A percentile compares a stretch with the other conserved stretches of the same genome.
Evolutionary conservation across 108 stramenopile genomes (phyloP).

Genomic region (Discostella stelligeroides): DNA sequence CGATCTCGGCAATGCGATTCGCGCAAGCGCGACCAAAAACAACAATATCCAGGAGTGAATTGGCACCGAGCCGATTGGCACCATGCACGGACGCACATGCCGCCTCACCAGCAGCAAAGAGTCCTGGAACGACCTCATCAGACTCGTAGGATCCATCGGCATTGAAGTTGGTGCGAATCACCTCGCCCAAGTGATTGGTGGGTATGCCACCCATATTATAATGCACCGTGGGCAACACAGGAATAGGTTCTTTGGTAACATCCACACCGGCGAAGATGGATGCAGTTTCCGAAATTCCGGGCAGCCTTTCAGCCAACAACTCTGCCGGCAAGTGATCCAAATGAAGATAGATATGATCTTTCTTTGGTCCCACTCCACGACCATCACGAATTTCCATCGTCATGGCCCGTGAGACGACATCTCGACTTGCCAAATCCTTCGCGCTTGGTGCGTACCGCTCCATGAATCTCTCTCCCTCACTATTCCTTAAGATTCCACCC

Average conservation of each 20-base stretch:
- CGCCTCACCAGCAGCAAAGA: slow-evolving; percentile 98
- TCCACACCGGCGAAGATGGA: slow-evolving; percentile 99
- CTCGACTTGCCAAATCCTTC: slow-evolving; percentile 97
- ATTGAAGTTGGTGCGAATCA: slow-evolving; percentile 87
- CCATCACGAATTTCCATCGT: slow-evolving; percentile 99
- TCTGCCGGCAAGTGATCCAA: slow-evolving; percentile 99
- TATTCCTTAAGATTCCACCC: slow-evolving; percentile 97
- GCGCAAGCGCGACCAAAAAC: slow-evolving; percentile 99
- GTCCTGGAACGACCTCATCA: slow-evolving; percentile 93
- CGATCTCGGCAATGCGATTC: slow-evolving; percentile 92
- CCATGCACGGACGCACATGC: slow-evolving; percentile 99
- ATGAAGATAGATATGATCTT: slow-evolving; percentile 97
- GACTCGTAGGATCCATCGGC: slow-evolving; percentile 52
- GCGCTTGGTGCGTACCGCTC: slow-evolving; percentile 99
- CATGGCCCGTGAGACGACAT: slow-evolving; percentile 98
- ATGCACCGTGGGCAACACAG: slow-evolving; percentile 93
- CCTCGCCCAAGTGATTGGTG: slow-evolving; percentile 97
- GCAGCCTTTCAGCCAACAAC: slow-evolving; percentile 94
- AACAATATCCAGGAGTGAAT: slow-evolving; percentile 98
- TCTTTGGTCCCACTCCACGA: slow-evolving; percentile 96
- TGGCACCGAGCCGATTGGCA: slow-evolving; percentile 99
- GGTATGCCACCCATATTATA: slow-evolving; percentile 96
- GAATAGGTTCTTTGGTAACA: slow-evolving; percentile 99
- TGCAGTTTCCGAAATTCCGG: slow-evolving; percentile 98
- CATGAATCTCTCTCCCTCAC: slow-evolving; percentile 99